Percentiles rank a stretch among this genome's conserved stretches.
phyloP scores from a whole-genome alignment of 129 eudicot species.

The Tagetes patula region DNA sequence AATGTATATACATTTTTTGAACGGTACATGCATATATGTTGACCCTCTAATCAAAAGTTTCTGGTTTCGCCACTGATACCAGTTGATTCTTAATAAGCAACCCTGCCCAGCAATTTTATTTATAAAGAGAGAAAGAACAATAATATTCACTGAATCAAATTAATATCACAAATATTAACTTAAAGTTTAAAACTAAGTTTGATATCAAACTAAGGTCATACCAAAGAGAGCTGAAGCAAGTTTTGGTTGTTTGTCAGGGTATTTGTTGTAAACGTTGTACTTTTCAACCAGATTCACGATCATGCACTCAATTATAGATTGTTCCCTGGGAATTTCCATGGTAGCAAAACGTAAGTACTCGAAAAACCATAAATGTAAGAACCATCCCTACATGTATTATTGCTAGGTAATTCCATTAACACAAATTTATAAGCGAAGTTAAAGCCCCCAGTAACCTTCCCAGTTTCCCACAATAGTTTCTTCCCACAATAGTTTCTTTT shows the following conservation, averaged over 20 bases:
- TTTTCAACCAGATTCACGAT: slow-evolving; percentile 86
- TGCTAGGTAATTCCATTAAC: slow-evolving; percentile 18
- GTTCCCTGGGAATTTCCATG: slow-evolving; percentile 58
- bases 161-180: neutral
- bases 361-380: slow-evolving; percentile 10
- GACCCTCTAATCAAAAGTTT: too few relatives aligned
- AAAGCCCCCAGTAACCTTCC: too few relatives aligned
- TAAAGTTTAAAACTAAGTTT: neutral
- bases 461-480: neutral
- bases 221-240: slow-evolving; percentile 87
- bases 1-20: too few relatives aligned
- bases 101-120: slow-evolving; percentile 45
- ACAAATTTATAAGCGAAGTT: neutral
- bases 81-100: slow-evolving; percentile 85
- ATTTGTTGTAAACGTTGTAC: slow-evolving; percentile 85
- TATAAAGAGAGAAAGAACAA: neutral
- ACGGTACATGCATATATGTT: too few relatives aligned
- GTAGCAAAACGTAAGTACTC: slow-evolving; percentile 18
- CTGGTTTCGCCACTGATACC: slow-evolving; percentile 21
- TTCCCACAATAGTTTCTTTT: slow-evolving; percentile 3
- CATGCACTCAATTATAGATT: slow-evolving; percentile 83
- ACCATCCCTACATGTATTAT: neutral
- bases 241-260: slow-evolving; percentile 86
- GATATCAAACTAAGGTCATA: slow-evolving; percentile 29
- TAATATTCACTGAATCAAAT: neutral